phyloP scores from a whole-genome alignment of 805 yeast genomes.

The Wickerhamiella domercqiae region DNA sequence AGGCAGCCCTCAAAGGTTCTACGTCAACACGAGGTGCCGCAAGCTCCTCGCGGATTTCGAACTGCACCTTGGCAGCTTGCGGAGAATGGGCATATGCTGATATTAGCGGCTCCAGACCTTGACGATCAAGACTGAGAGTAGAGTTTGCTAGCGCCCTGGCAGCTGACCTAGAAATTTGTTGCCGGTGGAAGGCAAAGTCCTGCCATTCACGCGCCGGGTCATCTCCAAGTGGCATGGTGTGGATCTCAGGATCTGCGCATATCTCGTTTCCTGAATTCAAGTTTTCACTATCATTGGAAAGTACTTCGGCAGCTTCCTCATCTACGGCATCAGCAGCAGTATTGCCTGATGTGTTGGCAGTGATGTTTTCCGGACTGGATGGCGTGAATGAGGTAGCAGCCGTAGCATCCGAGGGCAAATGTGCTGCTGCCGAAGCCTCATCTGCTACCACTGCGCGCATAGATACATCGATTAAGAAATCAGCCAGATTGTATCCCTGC shows the following conservation, averaged over 20 bases:
- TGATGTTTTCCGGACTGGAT: background rate
- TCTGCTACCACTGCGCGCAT: slow-evolving; percentile 32
- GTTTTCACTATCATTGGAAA: slow-evolving; percentile 8
- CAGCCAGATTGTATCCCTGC: slow-evolving; percentile 82
- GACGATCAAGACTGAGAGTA: slow-evolving; percentile 13
- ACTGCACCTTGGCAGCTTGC: slow-evolving; percentile 14
- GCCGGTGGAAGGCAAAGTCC: slow-evolving; percentile 16
- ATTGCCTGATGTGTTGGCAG: background rate
- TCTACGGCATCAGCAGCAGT: background rate
- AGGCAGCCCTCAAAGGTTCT: slow-evolving; percentile 34
- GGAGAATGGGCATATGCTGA: slow-evolving; percentile 19
- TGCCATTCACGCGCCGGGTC: slow-evolving; percentile 17
- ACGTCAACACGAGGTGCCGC: slow-evolving; percentile 3
- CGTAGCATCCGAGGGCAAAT: background rate
- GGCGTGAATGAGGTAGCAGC: no score
- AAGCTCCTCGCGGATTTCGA: slow-evolving; percentile 14
- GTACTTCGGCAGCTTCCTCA: slow-evolving; percentile 6
- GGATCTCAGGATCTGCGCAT: slow-evolving; percentile 15
- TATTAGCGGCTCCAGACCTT: slow-evolving; percentile 21
- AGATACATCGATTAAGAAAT: slow-evolving; percentile 79
- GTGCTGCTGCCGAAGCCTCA: background rate
- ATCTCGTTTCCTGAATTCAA: slow-evolving; percentile 1
- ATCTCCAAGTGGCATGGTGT: slow-evolving; percentile 9
- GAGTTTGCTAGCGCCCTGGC: slow-evolving; percentile 15
- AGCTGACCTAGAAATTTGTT: slow-evolving; percentile 11